phyloP scores from a whole-genome alignment of 345 rosid species.

The Rhodomyrtus tomentosa region DNA sequence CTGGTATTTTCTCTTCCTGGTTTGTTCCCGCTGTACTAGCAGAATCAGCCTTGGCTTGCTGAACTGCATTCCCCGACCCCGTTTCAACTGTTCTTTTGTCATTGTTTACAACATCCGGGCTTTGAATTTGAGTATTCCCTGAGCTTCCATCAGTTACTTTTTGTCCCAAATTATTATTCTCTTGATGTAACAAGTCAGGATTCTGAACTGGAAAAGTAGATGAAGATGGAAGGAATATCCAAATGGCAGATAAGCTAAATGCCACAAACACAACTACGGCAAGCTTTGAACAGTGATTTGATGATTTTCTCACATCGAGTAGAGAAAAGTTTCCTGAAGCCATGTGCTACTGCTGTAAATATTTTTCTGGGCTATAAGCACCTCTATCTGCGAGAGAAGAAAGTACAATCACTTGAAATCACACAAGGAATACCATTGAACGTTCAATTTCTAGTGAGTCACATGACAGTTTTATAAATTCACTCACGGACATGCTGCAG shows the following conservation, averaged over 20 bases:
- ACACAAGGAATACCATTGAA: not conserved
- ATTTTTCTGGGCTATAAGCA: constrained; percentile 3
- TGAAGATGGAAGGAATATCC: constrained; percentile 84
- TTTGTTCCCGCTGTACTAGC: not conserved
- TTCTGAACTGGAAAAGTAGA: constrained; percentile 27
- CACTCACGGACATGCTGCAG: not conserved
- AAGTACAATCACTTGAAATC: not conserved
- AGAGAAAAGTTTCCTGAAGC: constrained; percentile 54
- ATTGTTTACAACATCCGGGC: not conserved
- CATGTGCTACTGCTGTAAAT: constrained; percentile 14
- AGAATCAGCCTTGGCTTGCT: not conserved
- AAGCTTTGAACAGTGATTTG: constrained; percentile 54
- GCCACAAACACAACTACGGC: constrained; percentile 47
- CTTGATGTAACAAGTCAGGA: constrained; percentile 20
- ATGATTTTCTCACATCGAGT: constrained; percentile 53
- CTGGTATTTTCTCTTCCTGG: not conserved
- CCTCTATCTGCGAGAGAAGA: not conserved
- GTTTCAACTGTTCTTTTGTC: not conserved
- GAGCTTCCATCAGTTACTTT: not conserved
- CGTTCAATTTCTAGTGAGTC: not conserved
- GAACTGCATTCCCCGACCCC: not conserved
- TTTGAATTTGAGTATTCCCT: not conserved
- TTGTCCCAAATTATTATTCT: constrained; percentile 19
- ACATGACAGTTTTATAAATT: not conserved
- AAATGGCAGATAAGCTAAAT: constrained; percentile 63